Evolutionary conservation across 2,329 filamentous ascomycete species (phyloP).

Genomic region (Botrytis hyacinthi): DNA sequence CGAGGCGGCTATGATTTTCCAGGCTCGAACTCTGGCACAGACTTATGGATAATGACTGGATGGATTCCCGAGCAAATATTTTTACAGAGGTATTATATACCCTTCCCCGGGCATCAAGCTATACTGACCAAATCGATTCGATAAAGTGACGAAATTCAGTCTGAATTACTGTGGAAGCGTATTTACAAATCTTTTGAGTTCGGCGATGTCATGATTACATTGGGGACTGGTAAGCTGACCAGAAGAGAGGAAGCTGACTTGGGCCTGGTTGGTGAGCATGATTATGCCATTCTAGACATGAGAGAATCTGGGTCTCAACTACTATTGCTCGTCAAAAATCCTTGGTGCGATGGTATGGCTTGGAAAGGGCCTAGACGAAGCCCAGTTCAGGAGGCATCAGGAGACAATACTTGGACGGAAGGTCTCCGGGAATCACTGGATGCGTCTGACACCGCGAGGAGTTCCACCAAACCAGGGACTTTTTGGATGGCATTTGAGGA

Average conservation of each 20-base stretch:
- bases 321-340: slow-evolving; percentile 86
- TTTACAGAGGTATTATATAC: slow-evolving; percentile 61
- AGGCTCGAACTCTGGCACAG: slow-evolving; percentile 93
- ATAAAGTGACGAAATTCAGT: slow-evolving; percentile 70
- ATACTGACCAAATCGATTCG: slow-evolving; percentile 12
- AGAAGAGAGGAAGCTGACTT: slow-evolving; percentile 73
- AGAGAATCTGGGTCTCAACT: slow-evolving; percentile 61
- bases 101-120: too few species aligned
- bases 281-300: slow-evolving; percentile 87
- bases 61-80: slow-evolving; percentile 98
- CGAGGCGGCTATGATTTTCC: slow-evolving; percentile 96
- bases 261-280: slow-evolving; percentile 85
- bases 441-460: slow-evolving; percentile 30
- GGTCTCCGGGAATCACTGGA: slow-evolving; percentile 33
- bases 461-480: slow-evolving; percentile 57
- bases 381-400: slow-evolving; percentile 17
- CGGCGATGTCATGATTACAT: slow-evolving; percentile 81
- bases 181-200: slow-evolving; percentile 71
- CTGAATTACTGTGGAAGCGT: slow-evolving; percentile 73
- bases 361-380: slow-evolving; percentile 56
- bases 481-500: slow-evolving; percentile 93
- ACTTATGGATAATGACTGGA: slow-evolving; percentile 86
- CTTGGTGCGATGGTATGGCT: slow-evolving; percentile 81
- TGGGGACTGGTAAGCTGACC: slow-evolving; percentile 84
- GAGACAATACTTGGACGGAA: slow-evolving; percentile 26